Evolutionary conservation across 495 filamentous ascomycete genomes (phyloP), one percentile per base, ranked within the genome.

Genomic region (Mytilinidion resinicola): DNA sequence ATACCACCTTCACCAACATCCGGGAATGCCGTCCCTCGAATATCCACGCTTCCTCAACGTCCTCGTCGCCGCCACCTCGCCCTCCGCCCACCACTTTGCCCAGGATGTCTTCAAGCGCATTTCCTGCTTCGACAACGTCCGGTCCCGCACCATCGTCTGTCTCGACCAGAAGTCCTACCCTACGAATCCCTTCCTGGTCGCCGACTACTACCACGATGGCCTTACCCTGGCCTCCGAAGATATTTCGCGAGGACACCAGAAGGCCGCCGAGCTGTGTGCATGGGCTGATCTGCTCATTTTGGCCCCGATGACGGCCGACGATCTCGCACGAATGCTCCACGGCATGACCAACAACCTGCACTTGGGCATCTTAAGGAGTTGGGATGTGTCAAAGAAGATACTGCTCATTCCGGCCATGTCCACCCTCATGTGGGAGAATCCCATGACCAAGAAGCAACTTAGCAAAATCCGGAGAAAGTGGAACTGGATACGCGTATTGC

Each of bases 241-340:
- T 17, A 25, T 49, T 9, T 11, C 15, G 17, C 46, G 46, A 25
- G 46, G 12, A 3, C 56, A 51, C 19, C 50, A 69, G 30, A 57
- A 86, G 59, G 87, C 86, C 19, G 84, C 80, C 9, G 85, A 89
- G 62, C 78, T 90, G 33, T 85, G 86, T 60, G 83, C 88, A 63
- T 95, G 90, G 90, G 88, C 89, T n/a, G 87, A 93, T 71, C 74
- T 95, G 68, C 76, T 93, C 15, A 78, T 93, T 20, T 78, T 93
- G 11, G 88, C 87, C 14, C 88, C 89, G n/a, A 84, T 95, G 52
- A 86, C 90, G 65, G 87, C 88, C 37, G 86, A 89, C 69, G 82
- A 82, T 42, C 72, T 95, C 54, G 87, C 86, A 14, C 88, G 85
- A 68, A 92, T 95, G 89, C 76, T 93, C 67, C 80, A 84, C 35